phyloP scores from a whole-genome alignment of 2,329 filamentous ascomycete genomes.

The Harringtonia lauricola region DNA sequence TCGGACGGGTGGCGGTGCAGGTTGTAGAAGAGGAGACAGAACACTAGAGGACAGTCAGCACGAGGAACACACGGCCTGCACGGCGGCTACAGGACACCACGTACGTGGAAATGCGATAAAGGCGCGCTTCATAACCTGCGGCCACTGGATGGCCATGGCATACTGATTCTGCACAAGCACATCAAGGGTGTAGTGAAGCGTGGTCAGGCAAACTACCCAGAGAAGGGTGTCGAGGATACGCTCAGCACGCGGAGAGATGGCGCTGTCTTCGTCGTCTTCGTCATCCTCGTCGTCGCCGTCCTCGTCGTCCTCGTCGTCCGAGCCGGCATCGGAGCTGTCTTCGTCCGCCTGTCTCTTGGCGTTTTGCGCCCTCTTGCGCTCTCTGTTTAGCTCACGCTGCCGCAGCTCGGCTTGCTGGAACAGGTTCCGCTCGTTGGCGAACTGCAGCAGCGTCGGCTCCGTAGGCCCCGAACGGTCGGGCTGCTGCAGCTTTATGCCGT shows the following conservation, averaged over 20 bases:
- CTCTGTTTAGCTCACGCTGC: slow-evolving; percentile 22
- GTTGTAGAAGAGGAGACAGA: slow-evolving; percentile 42
- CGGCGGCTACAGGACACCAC: neutral
- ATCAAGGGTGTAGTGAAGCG: slow-evolving; percentile 69
- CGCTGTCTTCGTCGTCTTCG: slow-evolving; percentile 14
- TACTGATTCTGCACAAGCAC: slow-evolving; percentile 73
- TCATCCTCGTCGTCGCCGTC: slow-evolving; percentile 25
- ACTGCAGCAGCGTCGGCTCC: slow-evolving; percentile 59
- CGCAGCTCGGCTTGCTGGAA: slow-evolving; percentile 36
- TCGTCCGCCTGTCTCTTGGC: slow-evolving; percentile 1
- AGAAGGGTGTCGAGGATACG: slow-evolving; percentile 43
- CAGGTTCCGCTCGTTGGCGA: slow-evolving; percentile 55
- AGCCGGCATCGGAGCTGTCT: slow-evolving; percentile 4
- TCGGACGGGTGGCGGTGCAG: slow-evolving; percentile 43
- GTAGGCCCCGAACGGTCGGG: slow-evolving; percentile 54
- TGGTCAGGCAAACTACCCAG: slow-evolving; percentile 52
- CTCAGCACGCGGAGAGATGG: slow-evolving; percentile 34
- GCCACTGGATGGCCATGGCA: slow-evolving; percentile 53
- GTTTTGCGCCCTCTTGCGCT: slow-evolving; percentile 13
- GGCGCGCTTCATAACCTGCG: slow-evolving; percentile 39
- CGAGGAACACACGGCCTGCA: too few relatives aligned
- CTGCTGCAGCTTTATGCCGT: slow-evolving; percentile 51
- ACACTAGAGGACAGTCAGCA: slow-evolving; percentile 28
- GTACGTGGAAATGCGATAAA: slow-evolving; percentile 31
- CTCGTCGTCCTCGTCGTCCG: slow-evolving; percentile 7